Conservation (phyloP, 2,329 filamentous ascomycete genomes). For the Cadophora luteo-olivacea region DNA sequence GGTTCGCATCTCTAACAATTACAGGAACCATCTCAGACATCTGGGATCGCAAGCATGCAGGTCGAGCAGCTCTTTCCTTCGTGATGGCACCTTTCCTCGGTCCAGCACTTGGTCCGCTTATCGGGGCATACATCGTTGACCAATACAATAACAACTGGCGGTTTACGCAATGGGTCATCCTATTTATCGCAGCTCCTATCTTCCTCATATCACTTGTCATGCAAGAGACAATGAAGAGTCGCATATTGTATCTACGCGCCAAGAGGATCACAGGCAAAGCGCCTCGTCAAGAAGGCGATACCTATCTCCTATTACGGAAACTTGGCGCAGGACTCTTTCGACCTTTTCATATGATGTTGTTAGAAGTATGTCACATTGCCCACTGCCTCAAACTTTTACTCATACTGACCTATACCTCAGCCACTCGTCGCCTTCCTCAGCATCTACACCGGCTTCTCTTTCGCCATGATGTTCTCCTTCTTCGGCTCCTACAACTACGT, state of each 20-base stretch:
- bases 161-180: conserved; percentile 37
- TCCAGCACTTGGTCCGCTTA: conserved; percentile 37
- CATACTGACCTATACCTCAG: conserved; percentile 44
- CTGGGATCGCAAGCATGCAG: conserved; percentile 48
- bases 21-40: conserved; percentile 54
- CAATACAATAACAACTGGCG: conserved; percentile 40
- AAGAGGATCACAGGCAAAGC: conserved; percentile 45
- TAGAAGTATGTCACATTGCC: conserved; percentile 60
- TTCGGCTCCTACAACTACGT: conserved; percentile 61
- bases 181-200: conserved; percentile 44
- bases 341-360: conserved; percentile 63
- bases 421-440: conserved; percentile 57
- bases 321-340: conserved; percentile 46
- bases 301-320: conserved; percentile 32
- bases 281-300: conserved; percentile 30
- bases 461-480: conserved; percentile 60
- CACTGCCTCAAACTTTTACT: conserved; percentile 29
- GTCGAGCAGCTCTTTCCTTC: conserved; percentile 36
- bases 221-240: conserved; percentile 41
- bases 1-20: conserved; percentile 11
- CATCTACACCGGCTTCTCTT: conserved; percentile 58
- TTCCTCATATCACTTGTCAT: conserved; percentile 50
- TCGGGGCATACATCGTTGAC: conserved; percentile 43
- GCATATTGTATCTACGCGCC: conserved; percentile 34
- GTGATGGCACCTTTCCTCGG: conserved; percentile 40